Evolutionary conservation across 1,284 basidiomycete genomes (phyloP).

Genomic region (Leccinum insolens): DNA sequence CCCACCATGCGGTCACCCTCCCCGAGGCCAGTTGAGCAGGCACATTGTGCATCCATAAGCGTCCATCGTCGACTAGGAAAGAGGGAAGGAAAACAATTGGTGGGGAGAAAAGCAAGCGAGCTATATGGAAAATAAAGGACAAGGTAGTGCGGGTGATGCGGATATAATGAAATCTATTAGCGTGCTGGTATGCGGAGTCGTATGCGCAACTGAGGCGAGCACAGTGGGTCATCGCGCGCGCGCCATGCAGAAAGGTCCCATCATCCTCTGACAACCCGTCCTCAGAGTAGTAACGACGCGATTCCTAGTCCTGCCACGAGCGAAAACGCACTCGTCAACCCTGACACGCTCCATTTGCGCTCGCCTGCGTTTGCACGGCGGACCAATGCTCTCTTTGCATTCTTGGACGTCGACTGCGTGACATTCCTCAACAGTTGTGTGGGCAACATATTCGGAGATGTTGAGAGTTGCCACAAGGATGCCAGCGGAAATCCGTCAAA

Average conservation of each 20-base stretch:
- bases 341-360: slow-evolving; percentile 22
- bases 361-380: slow-evolving; percentile 28
- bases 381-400: slow-evolving; percentile 6
- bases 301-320: slow-evolving; percentile 25
- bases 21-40: slow-evolving; percentile 15
- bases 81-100: not conserved
- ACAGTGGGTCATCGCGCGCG: slow-evolving; percentile 3
- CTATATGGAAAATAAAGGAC: slow-evolving; percentile 1
- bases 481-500: slow-evolving; percentile 42
- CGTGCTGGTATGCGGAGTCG: slow-evolving; percentile 26
- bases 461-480: slow-evolving; percentile 36
- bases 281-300: slow-evolving; percentile 29
- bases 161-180: slow-evolving; percentile 26
- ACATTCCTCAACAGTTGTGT: slow-evolving; percentile 38
- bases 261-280: not conserved
- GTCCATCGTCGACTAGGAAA: slow-evolving; percentile 26
- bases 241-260: slow-evolving; percentile 1
- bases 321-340: slow-evolving; percentile 13
- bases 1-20: not conserved
- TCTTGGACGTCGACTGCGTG: slow-evolving; percentile 8
- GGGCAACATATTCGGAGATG: slow-evolving; percentile 44
- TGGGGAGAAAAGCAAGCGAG: slow-evolving; percentile 1
- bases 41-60: slow-evolving; percentile 23
- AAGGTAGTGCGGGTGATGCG: slow-evolving; percentile 16
- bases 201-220: slow-evolving; percentile 14